Base-by-base conservation (phyloP, 2,329 filamentous ascomycete species). In the Trichoderma sp. region DNA sequence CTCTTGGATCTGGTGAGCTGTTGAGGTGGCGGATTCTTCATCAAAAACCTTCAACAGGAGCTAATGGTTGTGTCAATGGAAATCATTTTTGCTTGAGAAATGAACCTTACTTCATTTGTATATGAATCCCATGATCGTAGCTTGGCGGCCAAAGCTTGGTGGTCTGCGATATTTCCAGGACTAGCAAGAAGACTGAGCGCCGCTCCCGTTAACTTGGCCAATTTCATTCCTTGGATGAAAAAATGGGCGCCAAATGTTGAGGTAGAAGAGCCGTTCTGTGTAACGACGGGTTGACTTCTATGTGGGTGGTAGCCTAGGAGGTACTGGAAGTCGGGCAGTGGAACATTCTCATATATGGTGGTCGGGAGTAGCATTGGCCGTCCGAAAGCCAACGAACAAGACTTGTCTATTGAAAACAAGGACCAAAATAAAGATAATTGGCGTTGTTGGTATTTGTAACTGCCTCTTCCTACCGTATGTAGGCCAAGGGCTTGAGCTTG, bases 311-410 rank as follows among this genome's bases (percentile, higher is more conserved):
- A 66, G 6, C 20, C 50, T 5, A 66, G 32, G 9, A 39, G 47
- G 11, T 66, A 55, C 20, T 66, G 47, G 30, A 55, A 66, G 15
- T 66, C 63, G 15, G 63, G 63, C 0, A 66, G 63, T 9, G 63
- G 63, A 13, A 66, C 47, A 5, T 66, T 28, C 32, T 66, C 63
- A 7, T 66, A 66, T 20, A 28, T 66, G 11, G 63, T 1, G 6
- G 63, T 66, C 17, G 63, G 63, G 11, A 66, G 63, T 13, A 71
- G 43, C 47, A 65, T 62, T 9, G 68, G 68, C 17, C 68, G 68
- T 3, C 68, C 68, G 15, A 71, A 71, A 15, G 68, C 68, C 23
- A 71, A 39, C 6, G 68, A 71, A 32, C 68, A 71, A n/a, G 68
- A 71, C 12, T 71, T 71, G 34, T 71, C 68, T 20, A 71, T 50